These are phyloP conservation scores for Endocalyx cinctus DNA, from an alignment of 2,329 filamentous ascomycete species.

Conservation along the genomic window DNA sequence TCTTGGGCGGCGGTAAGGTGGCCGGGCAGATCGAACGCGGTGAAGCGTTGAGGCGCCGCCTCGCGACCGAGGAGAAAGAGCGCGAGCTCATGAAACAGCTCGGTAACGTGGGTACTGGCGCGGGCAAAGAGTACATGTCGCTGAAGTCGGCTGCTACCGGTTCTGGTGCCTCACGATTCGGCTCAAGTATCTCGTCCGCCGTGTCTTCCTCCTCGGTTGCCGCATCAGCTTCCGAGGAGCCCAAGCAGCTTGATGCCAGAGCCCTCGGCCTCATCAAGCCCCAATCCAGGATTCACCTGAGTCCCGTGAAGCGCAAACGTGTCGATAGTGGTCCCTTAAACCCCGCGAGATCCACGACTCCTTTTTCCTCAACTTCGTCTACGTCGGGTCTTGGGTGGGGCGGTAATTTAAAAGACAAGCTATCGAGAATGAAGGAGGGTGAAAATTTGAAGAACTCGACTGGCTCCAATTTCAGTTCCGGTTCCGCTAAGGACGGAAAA, in stretches of 20 bases:
- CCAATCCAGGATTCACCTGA: slow-evolving; percentile 46
- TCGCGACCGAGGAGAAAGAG: slow-evolving; percentile 67
- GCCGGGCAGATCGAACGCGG: slow-evolving; percentile 57
- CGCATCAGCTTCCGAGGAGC: slow-evolving; percentile 18
- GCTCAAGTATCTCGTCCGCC: slow-evolving; percentile 6
- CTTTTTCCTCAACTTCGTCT: slow-evolving; percentile 7
- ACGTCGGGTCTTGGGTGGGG: slow-evolving; percentile 52
- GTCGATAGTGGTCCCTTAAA: slow-evolving; percentile 42
- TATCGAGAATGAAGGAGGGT: slow-evolving; percentile 58
- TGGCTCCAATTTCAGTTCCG: neutral
- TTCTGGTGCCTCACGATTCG: slow-evolving; percentile 1
- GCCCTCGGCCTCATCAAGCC: slow-evolving; percentile 39
- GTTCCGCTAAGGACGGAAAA: slow-evolving; percentile 8
- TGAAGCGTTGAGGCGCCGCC: slow-evolving; percentile 60
- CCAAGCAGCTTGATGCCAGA: slow-evolving; percentile 37
- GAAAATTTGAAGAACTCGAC: slow-evolving; percentile 36
- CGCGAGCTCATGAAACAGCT: slow-evolving; percentile 66
- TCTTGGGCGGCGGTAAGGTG: slow-evolving; percentile 36
- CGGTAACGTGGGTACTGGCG: slow-evolving; percentile 57
- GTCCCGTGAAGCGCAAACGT: slow-evolving; percentile 59
- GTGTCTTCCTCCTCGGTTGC: slow-evolving; percentile 2
- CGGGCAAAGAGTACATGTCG: slow-evolving; percentile 67
- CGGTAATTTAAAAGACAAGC: slow-evolving; percentile 47
- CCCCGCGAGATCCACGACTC: slow-evolving; percentile 3
- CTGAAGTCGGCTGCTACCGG: slow-evolving; percentile 8